Base-by-base conservation (phyloP, 2,329 filamentous ascomycete genomes). In the Pseudofabraea citricarpa region DNA sequence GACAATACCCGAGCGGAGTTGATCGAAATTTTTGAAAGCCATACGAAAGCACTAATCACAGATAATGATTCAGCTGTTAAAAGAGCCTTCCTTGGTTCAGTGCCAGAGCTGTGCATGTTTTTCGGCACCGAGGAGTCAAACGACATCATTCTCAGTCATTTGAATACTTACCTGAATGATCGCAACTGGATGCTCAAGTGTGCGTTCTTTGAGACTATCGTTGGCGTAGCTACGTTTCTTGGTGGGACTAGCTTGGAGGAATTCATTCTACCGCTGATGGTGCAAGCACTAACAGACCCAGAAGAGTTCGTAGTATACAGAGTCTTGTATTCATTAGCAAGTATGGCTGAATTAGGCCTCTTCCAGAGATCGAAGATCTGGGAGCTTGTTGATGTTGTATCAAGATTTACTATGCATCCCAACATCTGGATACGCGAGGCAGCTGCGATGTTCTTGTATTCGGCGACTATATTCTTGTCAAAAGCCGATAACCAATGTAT, bases 121-220 rank as follows among this genome's bases (percentile, higher is more conserved):
- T 97, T 98, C 54, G 90, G 89, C 3, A 90, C 87, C 48, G 77
- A 83, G n/a, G 85, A 90, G 58, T 86, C 91, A 1, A 96, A 94
- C 61, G 93, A 98, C 59, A 88, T 98, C n/a, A 83, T 98, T 13
- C 71, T 98, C 18, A 95, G 90, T 23, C 93, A 98, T 66, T 72
- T 98, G 21, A 97, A 97, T 59, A 98, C 93, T 0, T 98, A 98
- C 57, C 69, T 98, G 7, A 98, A 98, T 54, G 93, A 97, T 56
- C 81, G 85, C 32, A 90, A 98, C 61, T 98, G 93, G 93, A 89
- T 89, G 62, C 70, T 98, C 23, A 96, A 95, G 63, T 96, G 90
- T 56, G 90, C 91, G 3, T 97, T 97, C 61, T 96, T 98, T 57
- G 90, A 95, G 58, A 88, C 90, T 0, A 89, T 97, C 20, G 88